Evolutionary conservation across 1,139 yeast genomes (phyloP).

Genomic region (Pneumocystis murina): DNA sequence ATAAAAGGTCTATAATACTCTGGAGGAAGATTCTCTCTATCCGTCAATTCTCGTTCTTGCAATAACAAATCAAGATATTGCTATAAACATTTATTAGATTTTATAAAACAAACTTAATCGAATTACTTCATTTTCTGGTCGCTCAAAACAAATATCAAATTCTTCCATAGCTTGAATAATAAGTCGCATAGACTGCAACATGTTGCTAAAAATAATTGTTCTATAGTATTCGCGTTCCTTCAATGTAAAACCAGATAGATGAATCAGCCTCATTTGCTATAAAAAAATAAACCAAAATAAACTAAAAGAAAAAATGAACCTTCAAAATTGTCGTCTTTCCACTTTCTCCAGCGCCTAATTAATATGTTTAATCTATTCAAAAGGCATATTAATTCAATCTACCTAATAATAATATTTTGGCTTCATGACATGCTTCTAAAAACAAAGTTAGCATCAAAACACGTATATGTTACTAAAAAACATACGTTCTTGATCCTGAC

Average conservation of each 20-base stretch:
- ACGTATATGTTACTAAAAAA: background rate
- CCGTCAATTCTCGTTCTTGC: slow-evolving; percentile 10
- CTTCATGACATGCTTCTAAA: background rate
- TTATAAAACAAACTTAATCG: background rate
- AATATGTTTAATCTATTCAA: background rate
- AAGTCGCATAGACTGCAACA: slow-evolving; percentile 74
- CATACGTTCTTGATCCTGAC: background rate
- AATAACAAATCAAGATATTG: slow-evolving; percentile 8
- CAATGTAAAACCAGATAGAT: slow-evolving; percentile 67
- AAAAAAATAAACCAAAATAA: background rate
- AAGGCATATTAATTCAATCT: background rate
- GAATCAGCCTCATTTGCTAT: slow-evolving; percentile 68
- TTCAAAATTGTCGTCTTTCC: slow-evolving; percentile 89
- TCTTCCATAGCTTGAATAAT: slow-evolving; percentile 33
- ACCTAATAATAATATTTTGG: background rate
- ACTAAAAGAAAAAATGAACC: background rate
- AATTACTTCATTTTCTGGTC: slow-evolving; percentile 1
- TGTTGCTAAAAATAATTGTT: slow-evolving; percentile 85
- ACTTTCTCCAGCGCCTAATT: slow-evolving; percentile 68
- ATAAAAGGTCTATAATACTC: slow-evolving; percentile 17
- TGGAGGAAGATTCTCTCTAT: slow-evolving; percentile 12
- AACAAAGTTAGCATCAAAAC: background rate
- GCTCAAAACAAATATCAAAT: slow-evolving; percentile 9
- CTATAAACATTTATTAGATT: background rate
- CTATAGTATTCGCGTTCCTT: slow-evolving; percentile 69